Evolutionary conservation across 2,329 filamentous ascomycete species (phyloP), one percentile per base, ranked within the genome.

Genomic region (Thielaviopsis ethacetica): DNA sequence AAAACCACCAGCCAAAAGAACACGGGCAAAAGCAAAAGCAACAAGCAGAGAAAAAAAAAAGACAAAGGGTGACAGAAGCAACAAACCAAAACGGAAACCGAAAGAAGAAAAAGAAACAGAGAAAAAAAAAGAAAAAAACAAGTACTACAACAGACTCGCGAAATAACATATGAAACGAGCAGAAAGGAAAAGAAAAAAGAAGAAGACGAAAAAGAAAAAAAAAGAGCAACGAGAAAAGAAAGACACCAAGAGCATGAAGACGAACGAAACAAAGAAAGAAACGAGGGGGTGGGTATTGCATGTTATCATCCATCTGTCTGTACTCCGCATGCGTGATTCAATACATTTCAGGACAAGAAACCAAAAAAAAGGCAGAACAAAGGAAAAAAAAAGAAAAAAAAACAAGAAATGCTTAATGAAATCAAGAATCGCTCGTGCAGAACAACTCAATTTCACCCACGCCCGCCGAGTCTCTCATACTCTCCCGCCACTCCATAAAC

Each of bases 361-460:
- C n/a, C n/a, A n/a, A 52, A 54, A 24, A 58, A 53, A 54, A 41
- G 34, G 47, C 21, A 60, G 13, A 50, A 60, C 38, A 26, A 27
- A 24, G 19, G n/a, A 54, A 26, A 57, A 58, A 50, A 56, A 24
- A 49, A 24, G 7, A 57, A 15, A 30, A 53, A 51, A 19, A 27
- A 24, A 41, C n/a, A 57, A 30, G 22, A 52, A 52, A 49, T 53
- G 21, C 26, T 17, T 26, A 47, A 41, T 19, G 26, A 47, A 58
- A 60, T 61, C 58, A 65, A 56, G 67, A 73, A 62, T 77, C 77
- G 68, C 81, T 75, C 64, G 84, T 75, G 71, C 88, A 91, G 73
- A 86, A 91, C 62, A 93, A 80, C 69, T 95, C 88, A 70, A 95
- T 94, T 76, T 95, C 90, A 64, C 88, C 90, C 51, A 94, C 83